A percentile compares a stretch with the other conserved stretches of the same genome.
Conservation (phyloP, 148 eudicot species). For the Pouteria glomerata region DNA sequence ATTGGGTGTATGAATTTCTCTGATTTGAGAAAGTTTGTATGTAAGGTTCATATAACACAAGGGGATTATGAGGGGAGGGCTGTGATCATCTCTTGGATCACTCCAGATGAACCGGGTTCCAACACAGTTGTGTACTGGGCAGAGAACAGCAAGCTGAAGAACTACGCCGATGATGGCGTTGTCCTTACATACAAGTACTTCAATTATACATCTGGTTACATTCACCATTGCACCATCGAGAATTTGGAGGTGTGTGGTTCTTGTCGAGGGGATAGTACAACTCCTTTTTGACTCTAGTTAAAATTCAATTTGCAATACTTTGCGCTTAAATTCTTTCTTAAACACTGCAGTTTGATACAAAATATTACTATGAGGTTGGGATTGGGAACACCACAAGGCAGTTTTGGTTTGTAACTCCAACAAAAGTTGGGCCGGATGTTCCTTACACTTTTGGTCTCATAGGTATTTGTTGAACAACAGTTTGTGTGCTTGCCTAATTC, state of each 20-base stretch:
- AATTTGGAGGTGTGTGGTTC: slow-evolving; percentile 49
- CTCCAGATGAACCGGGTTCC: slow-evolving; percentile 70
- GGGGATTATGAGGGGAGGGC: slow-evolving; percentile 67
- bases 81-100: slow-evolving; percentile 72
- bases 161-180: slow-evolving; percentile 34
- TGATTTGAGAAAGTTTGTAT: slow-evolving; percentile 9
- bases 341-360: slow-evolving; percentile 55
- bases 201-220: slow-evolving; percentile 75
- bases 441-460: slow-evolving; percentile 88
- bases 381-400: slow-evolving; percentile 40
- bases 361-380: slow-evolving; percentile 71
- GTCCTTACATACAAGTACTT: slow-evolving; percentile 55
- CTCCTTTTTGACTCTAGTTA: neutral
- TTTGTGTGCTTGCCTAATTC: neutral
- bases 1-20: neutral
- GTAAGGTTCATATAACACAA: slow-evolving; percentile 85
- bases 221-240: slow-evolving; percentile 69
- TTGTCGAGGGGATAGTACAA: neutral
- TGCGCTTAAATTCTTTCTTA: neutral
- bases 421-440: slow-evolving; percentile 66
- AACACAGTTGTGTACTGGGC: slow-evolving; percentile 56
- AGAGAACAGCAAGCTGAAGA: slow-evolving; percentile 33
- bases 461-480: slow-evolving; percentile 39
- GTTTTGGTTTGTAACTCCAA: slow-evolving; percentile 82
- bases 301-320: neutral